Evolutionary conservation across 2,329 filamentous ascomycete species (phyloP), one percentile per base, ranked within the genome.

Genomic region (Aspergillus fumigatus): DNA sequence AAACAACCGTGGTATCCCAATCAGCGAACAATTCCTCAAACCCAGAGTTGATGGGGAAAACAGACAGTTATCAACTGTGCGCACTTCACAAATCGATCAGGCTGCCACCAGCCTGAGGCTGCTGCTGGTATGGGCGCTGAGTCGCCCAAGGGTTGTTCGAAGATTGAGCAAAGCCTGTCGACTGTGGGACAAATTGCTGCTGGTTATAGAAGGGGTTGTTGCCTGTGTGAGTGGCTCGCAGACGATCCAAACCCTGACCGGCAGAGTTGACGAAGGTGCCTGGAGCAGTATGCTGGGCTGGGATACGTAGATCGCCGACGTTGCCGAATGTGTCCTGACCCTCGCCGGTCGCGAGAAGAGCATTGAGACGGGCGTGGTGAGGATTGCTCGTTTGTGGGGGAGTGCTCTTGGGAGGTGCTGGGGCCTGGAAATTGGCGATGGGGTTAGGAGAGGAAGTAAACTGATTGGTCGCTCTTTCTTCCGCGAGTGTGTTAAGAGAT

Each of bases 301-400:
- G 94, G 62, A 99, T 96, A 74, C 94, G 92, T 49, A 96, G 82
- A 62, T 97, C 90, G 64, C 94, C 94, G n/a, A 90, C 90, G 73
- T 99, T 99, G 62, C 94, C 94, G 72, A 95, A 99, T 0, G 94
- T 99, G 71, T 99, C 94, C 80, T 95, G 89, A 25, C 94, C 94
- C 56, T 99, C 94, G 62, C 94, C 92, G 25, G 83, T 86, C 3
- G 92, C 84, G 48, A 99, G 84, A 35, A 99, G 84, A 1, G 89
- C 84, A 71, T 97, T 97, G 63, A 99, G 88, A 68, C 85, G 88
- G 23, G 88, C 86, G 56, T 84, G 77, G 61, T 87, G 84, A 11
- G 84, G 83, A 62, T 88, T 82, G 45, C 68, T 67, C 55, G 65
- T 57, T 54, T 69, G 67, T 3, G 70, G 66, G 17, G 67, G 61